Evolutionary conservation across 495 filamentous ascomycete species (phyloP), one percentile per base, ranked within the genome.

Genomic region (Penicillium bovifimosum): DNA sequence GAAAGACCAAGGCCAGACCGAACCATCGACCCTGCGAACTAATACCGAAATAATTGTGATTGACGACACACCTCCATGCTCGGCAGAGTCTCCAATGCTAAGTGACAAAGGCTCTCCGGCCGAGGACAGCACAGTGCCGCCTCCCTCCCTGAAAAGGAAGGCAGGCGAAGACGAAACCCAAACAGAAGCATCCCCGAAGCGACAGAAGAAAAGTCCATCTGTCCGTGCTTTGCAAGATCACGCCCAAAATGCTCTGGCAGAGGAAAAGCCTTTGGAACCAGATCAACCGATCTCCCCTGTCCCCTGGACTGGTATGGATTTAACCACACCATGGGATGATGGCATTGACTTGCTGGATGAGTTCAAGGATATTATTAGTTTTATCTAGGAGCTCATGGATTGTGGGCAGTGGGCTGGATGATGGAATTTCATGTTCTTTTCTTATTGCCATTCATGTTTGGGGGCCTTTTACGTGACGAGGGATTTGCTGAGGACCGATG

Each of bases 341-440:
- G 39, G 38, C n/a, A 56, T 48, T 9, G 44, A 41, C 10, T 38
- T 74, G 28, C 50, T 69, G 26, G 57, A 71, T 32, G 70, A 74
- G 40, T 73, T 72, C 48, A 68, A 66, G 20, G 66, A 73, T 34
- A 60, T 71, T 38, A 62, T 74, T 49, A 63, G 73, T 36, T 69
- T 73, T 36, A 29, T 38, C 8, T 48, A 48, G 10, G 14, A 1
- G 34, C 2, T 11, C 0, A 8, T 5, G 5, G 1, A 39, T 10
- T 38, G 24, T 8, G 9, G 28, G 11, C 2, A n/a, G 4, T 24
- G 20, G 4, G 20, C 20, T 10, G n/a, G 14, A 5, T 32, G 28
- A 17, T 39, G 24, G 14, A 4, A 36, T 45, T 6, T 11, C 7
- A 7, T 47, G 24, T 47, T 18, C 9, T 20, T 14, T 27, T 29